Base-by-base conservation (phyloP, 805 yeast species). In the Ogataea pignaliae region DNA sequence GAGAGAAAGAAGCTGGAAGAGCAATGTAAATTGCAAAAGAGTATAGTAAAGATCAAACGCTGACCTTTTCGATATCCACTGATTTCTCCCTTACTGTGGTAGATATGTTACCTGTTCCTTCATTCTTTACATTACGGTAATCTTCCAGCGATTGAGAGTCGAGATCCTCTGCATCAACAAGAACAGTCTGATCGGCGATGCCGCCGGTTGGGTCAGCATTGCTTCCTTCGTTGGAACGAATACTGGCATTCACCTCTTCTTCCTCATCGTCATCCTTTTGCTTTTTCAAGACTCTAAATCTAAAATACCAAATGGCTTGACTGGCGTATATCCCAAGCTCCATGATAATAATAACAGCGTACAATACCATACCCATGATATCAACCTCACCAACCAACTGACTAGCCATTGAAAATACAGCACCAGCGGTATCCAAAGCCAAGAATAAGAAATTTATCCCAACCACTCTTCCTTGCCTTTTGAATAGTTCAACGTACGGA, bases 361-460 rank as follows among this genome's bases (percentile, higher is more conserved):
- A 91, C 34, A 89, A 70, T 0, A 85, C 72, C 59, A 87, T 75
- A 35, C 97, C 95, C 77, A 91, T 73, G 13, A 79, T 60, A 62
- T 91, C 97, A 61, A 85, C 60, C 26, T 69, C 70, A 3, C 83
- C 95, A 17, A 81, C 73, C 5, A 67, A 56, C 29, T 74, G 72
- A 53, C 81, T 71, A 34, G 76, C 72, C 65, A 86, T 74, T 11
- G 95, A 85, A 52, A 88, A 79, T 35, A 70, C 65, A 0, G 97
- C 97, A 9, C 98, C 98, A 21, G 77, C 50, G 3, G 86, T 77
- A 61, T 91, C 97, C 66, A 90, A 66, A 5, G 72, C 56, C 45
- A 91, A 69, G 51, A 91, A 91, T 3, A 85, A 52, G 57, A 91
- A 89, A 60, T 89, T 89, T 56, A 91, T 84, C 0, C 98, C 98